Percentiles rank a stretch among this genome's conserved stretches.
Evolutionary conservation across 805 yeast species (phyloP).

Genomic region (Zygosaccharomyces bisporus): DNA sequence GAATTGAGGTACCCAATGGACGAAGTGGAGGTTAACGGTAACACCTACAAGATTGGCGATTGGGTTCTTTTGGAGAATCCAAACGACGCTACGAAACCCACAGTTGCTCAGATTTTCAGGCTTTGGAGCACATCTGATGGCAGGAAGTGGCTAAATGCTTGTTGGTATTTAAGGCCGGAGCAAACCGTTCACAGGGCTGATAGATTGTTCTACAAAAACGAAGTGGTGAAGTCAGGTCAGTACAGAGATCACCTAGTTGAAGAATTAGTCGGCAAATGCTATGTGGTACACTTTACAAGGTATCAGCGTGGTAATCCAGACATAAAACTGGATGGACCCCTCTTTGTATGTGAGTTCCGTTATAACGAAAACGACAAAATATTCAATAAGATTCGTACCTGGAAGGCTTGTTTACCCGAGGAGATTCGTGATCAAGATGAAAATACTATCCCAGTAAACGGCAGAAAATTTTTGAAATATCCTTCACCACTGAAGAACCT

Average conservation of each 20-base stretch:
- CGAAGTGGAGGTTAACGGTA: conserved; percentile 65
- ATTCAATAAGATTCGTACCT: conserved; percentile 92
- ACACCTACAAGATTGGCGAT: conserved; percentile 80
- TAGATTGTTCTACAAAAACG: conserved; percentile 84
- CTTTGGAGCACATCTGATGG: conserved; percentile 84
- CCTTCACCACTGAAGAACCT: conserved; percentile 82
- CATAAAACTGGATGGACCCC: conserved; percentile 70
- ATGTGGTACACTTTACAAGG: conserved; percentile 89
- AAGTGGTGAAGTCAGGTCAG: conserved; percentile 95
- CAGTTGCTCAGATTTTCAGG: conserved; percentile 89
- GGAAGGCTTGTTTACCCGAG: conserved; percentile 98
- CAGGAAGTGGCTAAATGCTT: conserved; percentile 82
- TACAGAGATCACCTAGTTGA: conserved; percentile 88
- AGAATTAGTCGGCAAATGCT: conserved; percentile 90
- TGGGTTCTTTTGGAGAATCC: conserved; percentile 89
- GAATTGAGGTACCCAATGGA: conserved; percentile 79
- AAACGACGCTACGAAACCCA: conserved; percentile 85
- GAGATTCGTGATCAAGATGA: conserved; percentile 86
- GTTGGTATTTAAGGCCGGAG: conserved; percentile 98
- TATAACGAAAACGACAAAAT: conserved; percentile 87
- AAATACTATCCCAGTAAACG: conserved; percentile 66
- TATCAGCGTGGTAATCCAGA: conserved; percentile 94
- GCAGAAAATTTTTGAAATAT: conserved; percentile 63
- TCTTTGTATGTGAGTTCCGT: conserved; percentile 91
- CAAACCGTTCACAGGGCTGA: conserved; percentile 95